phyloP scores from a whole-genome alignment of 352 stramenopile genomes.

The Hyaloperonospora brassicae region DNA sequence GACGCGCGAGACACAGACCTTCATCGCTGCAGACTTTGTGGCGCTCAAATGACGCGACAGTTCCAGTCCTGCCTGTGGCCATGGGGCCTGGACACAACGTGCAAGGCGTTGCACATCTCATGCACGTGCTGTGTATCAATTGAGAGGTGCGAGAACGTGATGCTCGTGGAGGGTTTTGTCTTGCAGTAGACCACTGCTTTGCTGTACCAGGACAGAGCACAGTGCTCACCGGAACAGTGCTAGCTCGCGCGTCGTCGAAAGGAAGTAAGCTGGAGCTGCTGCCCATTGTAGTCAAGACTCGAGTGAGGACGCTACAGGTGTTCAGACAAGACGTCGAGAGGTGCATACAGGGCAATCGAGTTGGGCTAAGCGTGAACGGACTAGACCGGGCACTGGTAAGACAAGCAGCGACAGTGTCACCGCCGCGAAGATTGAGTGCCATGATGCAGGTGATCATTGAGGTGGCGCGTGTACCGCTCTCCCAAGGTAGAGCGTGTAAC shows the following conservation, averaged over 20 bases:
- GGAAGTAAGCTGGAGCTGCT: slow-evolving; percentile 93
- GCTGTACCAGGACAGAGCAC: slow-evolving; percentile 94
- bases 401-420: slow-evolving; percentile 47
- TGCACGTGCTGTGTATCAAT: slow-evolving; percentile 26
- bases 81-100: slow-evolving; percentile 36
- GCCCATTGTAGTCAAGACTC: slow-evolving; percentile 70
- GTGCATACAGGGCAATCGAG: slow-evolving; percentile 90
- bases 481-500: slow-evolving; percentile 32
- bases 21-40: slow-evolving; percentile 23
- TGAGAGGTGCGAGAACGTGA: slow-evolving; percentile 40
- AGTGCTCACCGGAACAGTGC: slow-evolving; percentile 93
- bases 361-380: slow-evolving; percentile 89
- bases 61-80: slow-evolving; percentile 83
- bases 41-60: slow-evolving; percentile 2
- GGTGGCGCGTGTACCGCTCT: slow-evolving; percentile 55
- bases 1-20: slow-evolving; percentile 55
- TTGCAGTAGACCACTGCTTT: slow-evolving; percentile 98
- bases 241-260: slow-evolving; percentile 79
- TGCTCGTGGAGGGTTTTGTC: slow-evolving; percentile 72
- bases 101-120: slow-evolving; percentile 40
- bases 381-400: slow-evolving; percentile 56
- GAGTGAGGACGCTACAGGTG: slow-evolving; percentile 98
- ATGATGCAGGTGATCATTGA: slow-evolving; percentile 47
- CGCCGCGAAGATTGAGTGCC: slow-evolving; percentile 35
- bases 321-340: slow-evolving; percentile 87